Conservation (phyloP, 352 stramenopile species). For the Globisporangium heterothallicum region DNA sequence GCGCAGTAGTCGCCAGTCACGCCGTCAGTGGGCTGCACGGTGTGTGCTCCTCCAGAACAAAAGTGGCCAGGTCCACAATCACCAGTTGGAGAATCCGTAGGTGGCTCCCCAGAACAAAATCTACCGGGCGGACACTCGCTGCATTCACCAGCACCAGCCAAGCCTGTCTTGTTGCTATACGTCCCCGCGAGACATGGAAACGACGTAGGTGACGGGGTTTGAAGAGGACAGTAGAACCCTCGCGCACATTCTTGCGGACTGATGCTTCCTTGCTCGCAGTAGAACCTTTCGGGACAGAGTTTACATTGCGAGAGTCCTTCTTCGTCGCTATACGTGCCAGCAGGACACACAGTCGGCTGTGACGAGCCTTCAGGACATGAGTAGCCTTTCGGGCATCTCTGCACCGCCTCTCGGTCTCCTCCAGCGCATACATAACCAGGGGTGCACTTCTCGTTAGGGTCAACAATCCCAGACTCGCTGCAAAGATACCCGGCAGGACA, state of each 20-base stretch:
- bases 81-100: conserved; percentile 47
- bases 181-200: conserved; percentile 60
- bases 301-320: conserved; percentile 53
- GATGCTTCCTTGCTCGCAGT: conserved; percentile 42
- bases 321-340: conserved; percentile 62
- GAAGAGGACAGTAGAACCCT: conserved; percentile 74
- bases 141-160: conserved; percentile 43
- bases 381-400: conserved; percentile 53
- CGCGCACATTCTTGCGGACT: conserved; percentile 45
- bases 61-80: conserved; percentile 62
- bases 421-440: conserved; percentile 57
- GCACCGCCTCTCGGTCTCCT: conserved; percentile 43
- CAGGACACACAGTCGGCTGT: conserved; percentile 44
- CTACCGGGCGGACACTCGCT: conserved; percentile 52
- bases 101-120: conserved; percentile 68
- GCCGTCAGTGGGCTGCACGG: conserved; percentile 30
- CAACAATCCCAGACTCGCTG: conserved; percentile 39
- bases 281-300: conserved; percentile 68
- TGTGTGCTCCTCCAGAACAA: conserved; percentile 45
- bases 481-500: conserved; percentile 66
- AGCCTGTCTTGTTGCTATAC: conserved; percentile 39
- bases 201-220: conserved; percentile 34
- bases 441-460: conserved; percentile 42
- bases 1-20: conserved; percentile 43
- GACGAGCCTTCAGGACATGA: conserved; percentile 72